Evolutionary conservation across 1,284 basidiomycete genomes (phyloP), one percentile per base, ranked within the genome.

Genomic region (Cystodermella granulosa): DNA sequence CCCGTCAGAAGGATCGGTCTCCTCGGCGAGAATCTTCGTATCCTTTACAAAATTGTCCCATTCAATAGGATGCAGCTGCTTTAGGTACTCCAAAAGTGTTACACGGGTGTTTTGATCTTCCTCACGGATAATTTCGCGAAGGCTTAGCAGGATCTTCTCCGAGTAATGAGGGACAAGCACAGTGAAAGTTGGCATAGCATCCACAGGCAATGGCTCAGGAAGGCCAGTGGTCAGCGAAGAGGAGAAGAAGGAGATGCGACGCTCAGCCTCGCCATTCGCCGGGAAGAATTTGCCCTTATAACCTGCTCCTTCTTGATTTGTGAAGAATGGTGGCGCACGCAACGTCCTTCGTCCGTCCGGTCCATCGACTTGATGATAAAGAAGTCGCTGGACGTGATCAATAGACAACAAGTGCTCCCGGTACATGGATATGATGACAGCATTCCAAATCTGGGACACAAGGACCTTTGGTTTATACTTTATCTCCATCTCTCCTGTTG

Each of bases 41-140:
- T 99, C 96, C 75, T 97, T 94, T 58, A 98, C 96, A 62, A 99
- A 99, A 70, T 99, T 99, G 73, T 98, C 95, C 96, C 96, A 99
- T 67, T 98, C 96, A 51, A 98, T 79, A n/a, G 95, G 94, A 67
- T 98, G 95, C 34, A 98, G 78, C 68, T 98, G 95, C 72, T 99
- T 98, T 64, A 98, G 78, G 67, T 99, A 97, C 68, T 96, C 93
- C 52, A 97, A 77, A 18, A 96, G 74, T 3, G 93, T 97, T 48
- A 97, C 93, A 16, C 93, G 90, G 3, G 94, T 94, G 65, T 83
- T 94, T 66, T 94, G 91, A 62, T 97, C 92, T 63, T 96, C 93
- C 67, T 97, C 94, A 52, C 92, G 82, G 56, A 97, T 97, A 57
- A 97, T 97, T 69, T 97, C 93, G 46, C 93, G 81, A 36, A 97